Conservation (phyloP, 306 rosid species). For the Trifolium subterraneum region DNA sequence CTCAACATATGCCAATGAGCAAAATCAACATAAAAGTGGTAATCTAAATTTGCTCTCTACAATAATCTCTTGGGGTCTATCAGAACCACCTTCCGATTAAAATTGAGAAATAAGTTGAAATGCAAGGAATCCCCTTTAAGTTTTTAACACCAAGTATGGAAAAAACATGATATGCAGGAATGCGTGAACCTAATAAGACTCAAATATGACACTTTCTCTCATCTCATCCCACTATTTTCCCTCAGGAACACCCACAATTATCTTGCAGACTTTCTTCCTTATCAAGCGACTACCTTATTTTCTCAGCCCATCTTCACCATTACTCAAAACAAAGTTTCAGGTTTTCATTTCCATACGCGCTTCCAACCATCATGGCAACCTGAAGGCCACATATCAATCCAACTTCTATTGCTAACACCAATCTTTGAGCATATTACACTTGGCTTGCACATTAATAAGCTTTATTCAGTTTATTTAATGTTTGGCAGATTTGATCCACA, state of each 20-base stretch:
- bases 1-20: slow-evolving; percentile 1
- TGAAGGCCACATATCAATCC: background rate
- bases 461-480: background rate
- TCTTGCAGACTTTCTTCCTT: background rate
- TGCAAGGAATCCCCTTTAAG: background rate
- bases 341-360: background rate
- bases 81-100: too few species aligned
- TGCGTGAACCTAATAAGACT: background rate
- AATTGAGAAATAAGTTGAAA: background rate
- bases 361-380: background rate
- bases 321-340: background rate
- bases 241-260: background rate
- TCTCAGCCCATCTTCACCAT: background rate
- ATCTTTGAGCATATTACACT: background rate
- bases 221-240: background rate
- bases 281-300: background rate
- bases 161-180: background rate
- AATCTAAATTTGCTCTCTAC: too few species aligned
- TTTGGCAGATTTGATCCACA: background rate
- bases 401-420: background rate
- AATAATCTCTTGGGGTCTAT: too few species aligned
- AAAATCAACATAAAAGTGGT: background rate
- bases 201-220: background rate
- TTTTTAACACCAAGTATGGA: background rate
- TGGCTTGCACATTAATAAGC: background rate